A percentile compares a stretch with the other conserved stretches of the same genome.
Evolutionary conservation across 1,284 basidiomycete genomes (phyloP).

Genomic region (Papiliotrema fonsecae): DNA sequence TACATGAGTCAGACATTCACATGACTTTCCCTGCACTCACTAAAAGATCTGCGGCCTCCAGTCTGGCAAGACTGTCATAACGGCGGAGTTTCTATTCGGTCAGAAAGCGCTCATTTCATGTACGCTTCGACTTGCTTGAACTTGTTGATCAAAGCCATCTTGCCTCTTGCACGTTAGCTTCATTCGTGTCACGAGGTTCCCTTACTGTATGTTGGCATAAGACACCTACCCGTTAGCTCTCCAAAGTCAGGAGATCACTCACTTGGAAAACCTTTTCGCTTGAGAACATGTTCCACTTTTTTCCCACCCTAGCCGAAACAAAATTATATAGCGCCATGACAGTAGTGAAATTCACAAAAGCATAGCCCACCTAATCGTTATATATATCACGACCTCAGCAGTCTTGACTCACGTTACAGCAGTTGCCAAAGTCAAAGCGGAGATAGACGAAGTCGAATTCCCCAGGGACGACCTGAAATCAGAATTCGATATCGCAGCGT

Average conservation of each 20-base stretch:
- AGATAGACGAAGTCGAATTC: constrained; percentile 48
- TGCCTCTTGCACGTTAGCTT: constrained; percentile 30
- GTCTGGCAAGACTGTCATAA: constrained; percentile 41
- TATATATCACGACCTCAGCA: not conserved
- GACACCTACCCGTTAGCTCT: constrained; percentile 30
- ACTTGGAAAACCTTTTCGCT: constrained; percentile 48
- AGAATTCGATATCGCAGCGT: not conserved
- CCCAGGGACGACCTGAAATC: constrained; percentile 38
- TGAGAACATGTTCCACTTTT: constrained; percentile 46
- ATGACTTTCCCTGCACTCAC: constrained; percentile 13
- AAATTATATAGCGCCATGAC: constrained; percentile 35
- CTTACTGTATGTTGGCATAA: constrained; percentile 47
- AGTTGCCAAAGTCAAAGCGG: constrained; percentile 47
- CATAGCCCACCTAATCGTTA: constrained; percentile 38
- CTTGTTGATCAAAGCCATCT: constrained; percentile 43
- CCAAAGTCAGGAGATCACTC: not conserved
- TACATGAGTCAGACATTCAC: not conserved
- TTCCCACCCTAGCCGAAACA: constrained; percentile 36
- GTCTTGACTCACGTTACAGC: constrained; percentile 40
- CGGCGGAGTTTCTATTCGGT: constrained; percentile 37
- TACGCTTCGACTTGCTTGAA: constrained; percentile 31
- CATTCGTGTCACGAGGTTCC: not conserved
- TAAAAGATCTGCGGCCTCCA: constrained; percentile 48
- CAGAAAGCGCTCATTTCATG: not conserved
- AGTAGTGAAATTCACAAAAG: constrained; percentile 46